phyloP scores from a whole-genome alignment of 1,139 yeast genomes.

The Candida anutae region DNA sequence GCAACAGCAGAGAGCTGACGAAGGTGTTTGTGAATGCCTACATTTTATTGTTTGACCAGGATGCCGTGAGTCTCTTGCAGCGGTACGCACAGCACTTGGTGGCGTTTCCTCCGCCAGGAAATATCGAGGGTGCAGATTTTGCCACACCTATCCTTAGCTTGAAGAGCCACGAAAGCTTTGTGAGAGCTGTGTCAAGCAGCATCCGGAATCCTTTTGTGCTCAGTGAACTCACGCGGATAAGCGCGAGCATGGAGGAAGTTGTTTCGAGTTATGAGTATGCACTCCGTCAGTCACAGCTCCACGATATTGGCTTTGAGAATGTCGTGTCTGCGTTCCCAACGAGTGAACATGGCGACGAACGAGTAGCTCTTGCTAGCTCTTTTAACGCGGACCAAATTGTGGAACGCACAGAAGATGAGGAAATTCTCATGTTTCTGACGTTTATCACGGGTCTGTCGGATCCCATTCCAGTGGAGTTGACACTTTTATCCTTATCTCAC shows the following conservation, averaged over 20 bases:
- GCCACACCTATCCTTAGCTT: slow-evolving; percentile 28
- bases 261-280: slow-evolving; percentile 12
- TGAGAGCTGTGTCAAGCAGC: slow-evolving; percentile 13
- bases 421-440: slow-evolving; percentile 12
- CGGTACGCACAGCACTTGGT: slow-evolving; percentile 15
- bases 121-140: slow-evolving; percentile 6
- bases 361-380: slow-evolving; percentile 29
- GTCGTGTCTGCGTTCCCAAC: slow-evolving; percentile 26
- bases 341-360: slow-evolving; percentile 2
- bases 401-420: slow-evolving; percentile 22
- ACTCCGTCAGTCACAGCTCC: slow-evolving; percentile 15
- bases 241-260: slow-evolving; percentile 12
- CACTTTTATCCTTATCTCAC: slow-evolving; percentile 20
- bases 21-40: slow-evolving; percentile 34
- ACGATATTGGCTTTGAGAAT: slow-evolving; percentile 29
- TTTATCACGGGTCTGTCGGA: slow-evolving; percentile 2
- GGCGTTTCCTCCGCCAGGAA: slow-evolving; percentile 7
- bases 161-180: slow-evolving; percentile 23
- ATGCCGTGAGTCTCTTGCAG: slow-evolving; percentile 23
- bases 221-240: slow-evolving; percentile 20
- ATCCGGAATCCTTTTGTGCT: slow-evolving; percentile 34
- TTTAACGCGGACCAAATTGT: slow-evolving; percentile 31
- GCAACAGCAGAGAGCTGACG: slow-evolving; percentile 19
- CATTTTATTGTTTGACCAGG: slow-evolving; percentile 32
- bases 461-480: slow-evolving; percentile 18